Percentiles rank a stretch among this genome's conserved stretches.
Conservation (phyloP, 2,329 filamentous ascomycete genomes). For the Penicillium olsonii region DNA sequence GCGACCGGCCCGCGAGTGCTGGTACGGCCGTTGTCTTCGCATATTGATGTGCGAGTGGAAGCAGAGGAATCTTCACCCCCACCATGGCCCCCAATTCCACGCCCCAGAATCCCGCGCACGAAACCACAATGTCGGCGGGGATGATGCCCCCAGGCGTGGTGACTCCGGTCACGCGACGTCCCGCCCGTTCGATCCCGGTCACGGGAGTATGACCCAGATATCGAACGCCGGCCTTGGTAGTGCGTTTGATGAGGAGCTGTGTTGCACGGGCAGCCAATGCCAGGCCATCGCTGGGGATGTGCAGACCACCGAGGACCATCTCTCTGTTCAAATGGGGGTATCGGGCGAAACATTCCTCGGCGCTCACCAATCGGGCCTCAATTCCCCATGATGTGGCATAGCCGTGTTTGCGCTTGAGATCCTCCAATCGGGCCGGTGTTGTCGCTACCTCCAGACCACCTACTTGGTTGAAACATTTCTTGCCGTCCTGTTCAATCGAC, state of each 20-base stretch:
- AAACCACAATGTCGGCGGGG: conserved; percentile 62
- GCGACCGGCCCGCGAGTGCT: conserved; percentile 39
- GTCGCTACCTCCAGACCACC: conserved; percentile 65
- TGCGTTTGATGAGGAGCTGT: conserved; percentile 61
- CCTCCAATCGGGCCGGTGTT: conserved; percentile 59
- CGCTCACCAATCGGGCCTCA: conserved; percentile 53
- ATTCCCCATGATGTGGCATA: conserved; percentile 64
- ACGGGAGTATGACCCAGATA: conserved; percentile 61
- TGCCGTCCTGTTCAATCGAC: conserved; percentile 52
- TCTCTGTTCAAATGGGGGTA: conserved; percentile 59
- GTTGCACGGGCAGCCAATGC: conserved; percentile 63
- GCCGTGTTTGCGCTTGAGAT: conserved; percentile 64
- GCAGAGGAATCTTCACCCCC: conserved; percentile 58
- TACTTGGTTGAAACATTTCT: conserved; percentile 61
- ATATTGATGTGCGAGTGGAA: conserved; percentile 65
- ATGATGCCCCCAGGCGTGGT: conserved; percentile 51
- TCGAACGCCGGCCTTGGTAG: conserved; percentile 57
- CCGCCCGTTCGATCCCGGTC: conserved; percentile 55
- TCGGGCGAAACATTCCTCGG: conserved; percentile 54
- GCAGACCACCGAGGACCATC: conserved; percentile 59
- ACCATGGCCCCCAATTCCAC: conserved; percentile 66
- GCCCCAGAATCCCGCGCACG: conserved; percentile 67
- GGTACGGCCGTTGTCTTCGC: conserved; percentile 61
- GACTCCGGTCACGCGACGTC: conserved; percentile 59
- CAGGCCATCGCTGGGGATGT: conserved; percentile 63